phyloP scores from a whole-genome alignment of 805 yeast species.

The Saccharomycopsis olivae region DNA sequence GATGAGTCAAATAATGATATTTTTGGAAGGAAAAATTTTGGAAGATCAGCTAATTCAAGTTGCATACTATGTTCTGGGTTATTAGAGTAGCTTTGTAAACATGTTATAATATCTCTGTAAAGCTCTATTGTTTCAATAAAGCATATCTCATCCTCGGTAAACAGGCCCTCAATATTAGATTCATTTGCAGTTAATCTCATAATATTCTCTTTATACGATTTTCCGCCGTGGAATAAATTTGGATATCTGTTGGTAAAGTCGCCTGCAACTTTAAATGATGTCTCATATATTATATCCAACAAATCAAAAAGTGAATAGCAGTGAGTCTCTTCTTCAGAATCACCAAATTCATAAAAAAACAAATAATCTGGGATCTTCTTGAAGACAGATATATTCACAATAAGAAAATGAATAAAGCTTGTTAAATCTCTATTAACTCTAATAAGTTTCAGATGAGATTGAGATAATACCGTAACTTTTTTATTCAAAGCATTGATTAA shows the following conservation, averaged over 20 bases:
- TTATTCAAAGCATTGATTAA: conserved; percentile 12
- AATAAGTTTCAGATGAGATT: not conserved
- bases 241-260: conserved; percentile 1
- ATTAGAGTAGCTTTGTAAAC: conserved; percentile 7
- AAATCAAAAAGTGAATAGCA: conserved; percentile 12
- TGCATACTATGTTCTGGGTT: not conserved
- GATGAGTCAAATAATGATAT: conserved; percentile 5
- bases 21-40: conserved; percentile 11
- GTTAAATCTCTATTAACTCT: conserved; percentile 3
- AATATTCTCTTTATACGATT: conserved; percentile 4
- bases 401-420: conserved; percentile 8
- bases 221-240: conserved; percentile 7
- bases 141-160: conserved; percentile 4
- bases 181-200: not conserved
- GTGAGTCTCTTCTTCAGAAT: not conserved
- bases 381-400: conserved; percentile 3
- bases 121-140: conserved; percentile 4
- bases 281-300: conserved; percentile 5
- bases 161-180: not conserved
- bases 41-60: conserved; percentile 8
- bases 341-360: conserved; percentile 10
- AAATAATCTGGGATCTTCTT: conserved; percentile 12
- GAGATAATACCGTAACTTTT: not conserved
- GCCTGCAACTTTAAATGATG: not conserved
- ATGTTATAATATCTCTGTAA: conserved; percentile 6